Evolutionary conservation across 345 rosid species (phyloP), one percentile per base, ranked within the genome.

Genomic region (Durio zibethinus): DNA sequence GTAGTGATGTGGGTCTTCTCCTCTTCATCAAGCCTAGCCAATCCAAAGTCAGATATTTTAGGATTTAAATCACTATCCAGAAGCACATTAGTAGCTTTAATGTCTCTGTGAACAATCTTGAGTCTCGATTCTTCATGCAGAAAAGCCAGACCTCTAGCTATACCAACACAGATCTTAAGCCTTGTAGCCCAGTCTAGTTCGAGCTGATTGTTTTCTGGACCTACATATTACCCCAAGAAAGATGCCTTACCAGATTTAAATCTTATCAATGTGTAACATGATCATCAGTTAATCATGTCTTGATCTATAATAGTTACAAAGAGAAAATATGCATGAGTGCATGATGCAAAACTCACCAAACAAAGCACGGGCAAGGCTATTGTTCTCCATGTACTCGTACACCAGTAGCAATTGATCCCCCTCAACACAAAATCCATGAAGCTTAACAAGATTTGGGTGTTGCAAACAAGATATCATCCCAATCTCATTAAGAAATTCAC

Each of bases 31-130:
- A 89, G 91, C 80, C 86, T 89, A 65, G 93, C 93, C 80, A 87
- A 76, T 23, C 93, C 93, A 60, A 89, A 89, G 80, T 88, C 93
- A 20, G 93, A 89, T 80, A 89, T 89, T 79, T 86, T 89, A 29
- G 91, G 88, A 74, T 82, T 89, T 64, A 87, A 48, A 53, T 87
- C 83, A 73, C 29, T 18, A 73, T 89, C 91, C 52, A 88, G 72
- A 33, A 89, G 79, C 20, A 89, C 85, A 81, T 89, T 89, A 11
- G 91, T 88, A 36, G 88, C 87, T 79, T 89, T 89, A 79, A 89
- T 89, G 80, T 89, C 93, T 80, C 91, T 83, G 68, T 89, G 93
- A 71, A 89, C 88, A 75, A 89, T 86, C 78, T 82, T 87, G 73
- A 89, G 83, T 16, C 86, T 77, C 18, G 93, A 88, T 78, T 89